Evolutionary conservation across 2,329 filamentous ascomycete genomes (phyloP), one percentile per base, ranked within the genome.

Genomic region (Blastomyces gilchristii): DNA sequence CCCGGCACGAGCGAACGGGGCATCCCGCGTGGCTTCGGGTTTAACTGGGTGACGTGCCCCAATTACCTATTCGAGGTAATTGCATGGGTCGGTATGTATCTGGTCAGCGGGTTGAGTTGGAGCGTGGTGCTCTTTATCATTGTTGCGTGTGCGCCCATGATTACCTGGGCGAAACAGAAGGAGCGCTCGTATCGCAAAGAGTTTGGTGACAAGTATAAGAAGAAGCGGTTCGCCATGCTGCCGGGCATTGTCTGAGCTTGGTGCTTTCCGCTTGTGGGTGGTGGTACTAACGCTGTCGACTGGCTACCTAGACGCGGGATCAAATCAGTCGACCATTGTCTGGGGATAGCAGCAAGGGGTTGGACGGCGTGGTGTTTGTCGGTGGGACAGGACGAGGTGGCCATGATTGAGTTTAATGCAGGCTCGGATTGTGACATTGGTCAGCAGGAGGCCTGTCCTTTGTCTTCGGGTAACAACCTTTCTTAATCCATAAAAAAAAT

Each of bases 61-160:
- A 99, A 99, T 80, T 99, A 99, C 80, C 85, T 96, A 80, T 97
- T 95, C 69, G 94, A 99, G 74, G 82, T 89, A 7, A 75, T 96
- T 47, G 85, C 92, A 0, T 99, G 94, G 94, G 69, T 89, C 39
- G 92, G 91, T 34, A 82, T 97, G 62, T 87, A 89, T 68, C 73
- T 96, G 53, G 83, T 93, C 62, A 91, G 86, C 69, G 87, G 90
- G 71, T 66, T 79, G 64, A 92, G 87, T 77, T 88, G 88, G 80
- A 84, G 86, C 60, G 89, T 94, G 0, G 79, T 86, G 18, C 69
- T 96, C 25, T 97, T 97, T 76, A 86, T 89, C 65, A 74, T 81
- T 31, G 81, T 91, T 60, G 91, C 91, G 43, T 83, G 82, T 18
- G 82, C 78, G 31, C 90, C 92, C 77, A 97, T 99, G 94, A 85